These are phyloP conservation scores for Diversispora eburnea DNA, from an alignment of 192 early-diverging fungal genomes.

Conservation along the genomic window DNA sequence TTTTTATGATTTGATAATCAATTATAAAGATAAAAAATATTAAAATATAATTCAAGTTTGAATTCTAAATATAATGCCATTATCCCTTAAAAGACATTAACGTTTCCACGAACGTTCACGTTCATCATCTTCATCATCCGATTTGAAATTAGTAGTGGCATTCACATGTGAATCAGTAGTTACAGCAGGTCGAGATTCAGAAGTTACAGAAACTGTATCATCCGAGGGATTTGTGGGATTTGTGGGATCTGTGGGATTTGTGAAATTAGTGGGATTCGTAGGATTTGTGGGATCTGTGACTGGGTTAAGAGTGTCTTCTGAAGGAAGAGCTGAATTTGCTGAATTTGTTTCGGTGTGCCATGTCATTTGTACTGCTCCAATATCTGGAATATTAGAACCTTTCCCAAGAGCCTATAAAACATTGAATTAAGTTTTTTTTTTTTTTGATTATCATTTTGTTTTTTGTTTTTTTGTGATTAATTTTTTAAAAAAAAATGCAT, in stretches of 20 bases:
- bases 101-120: conserved; percentile 44
- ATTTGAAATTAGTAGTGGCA: conserved; percentile 2
- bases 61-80: not conserved
- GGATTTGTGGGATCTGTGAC: not conserved
- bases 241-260: not conserved
- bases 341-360: conserved; percentile 34
- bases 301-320: conserved; percentile 31
- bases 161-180: not conserved
- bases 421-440: too few relatives aligned
- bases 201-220: not conserved
- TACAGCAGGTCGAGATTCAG: not conserved
- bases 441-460: not conserved
- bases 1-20: not conserved
- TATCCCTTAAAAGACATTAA: conserved; percentile 7
- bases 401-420: conserved; percentile 28
- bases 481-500: conserved; percentile 22
- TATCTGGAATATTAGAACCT: conserved; percentile 31
- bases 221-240: not conserved
- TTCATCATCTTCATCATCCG: conserved; percentile 36
- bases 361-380: conserved; percentile 25
- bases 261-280: conserved; percentile 1
- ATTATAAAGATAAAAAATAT: not conserved
- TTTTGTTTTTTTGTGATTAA: not conserved
- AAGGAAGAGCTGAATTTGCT: not conserved
- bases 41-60: not conserved